These are phyloP conservation scores for Solanum pennellii DNA, from an alignment of 257 asterid genomes.

Conservation along the genomic window DNA sequence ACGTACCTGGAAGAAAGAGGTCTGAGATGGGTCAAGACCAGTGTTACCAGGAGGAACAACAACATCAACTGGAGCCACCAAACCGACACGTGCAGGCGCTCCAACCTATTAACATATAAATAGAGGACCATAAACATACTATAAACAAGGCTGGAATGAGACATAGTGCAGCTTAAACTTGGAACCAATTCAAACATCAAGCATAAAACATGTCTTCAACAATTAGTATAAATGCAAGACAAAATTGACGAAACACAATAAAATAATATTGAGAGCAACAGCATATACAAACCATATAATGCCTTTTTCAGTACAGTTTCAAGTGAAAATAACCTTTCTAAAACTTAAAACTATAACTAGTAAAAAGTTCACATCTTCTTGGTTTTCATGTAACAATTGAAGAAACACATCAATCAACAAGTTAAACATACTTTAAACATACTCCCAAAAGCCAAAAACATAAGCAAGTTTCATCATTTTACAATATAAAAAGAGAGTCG, in stretches of 20 bases:
- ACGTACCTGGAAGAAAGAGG: constrained; percentile 89
- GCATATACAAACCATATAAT: background rate
- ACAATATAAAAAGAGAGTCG: background rate
- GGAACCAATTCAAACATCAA: background rate
- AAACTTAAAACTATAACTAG: background rate
- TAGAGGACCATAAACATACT: background rate
- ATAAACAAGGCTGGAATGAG: background rate
- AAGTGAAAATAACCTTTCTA: background rate
- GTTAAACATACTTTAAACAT: background rate
- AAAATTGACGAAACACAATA: background rate
- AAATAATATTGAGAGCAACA: background rate
- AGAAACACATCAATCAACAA: background rate
- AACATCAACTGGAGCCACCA: constrained; percentile 89
- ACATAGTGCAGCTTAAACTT: background rate
- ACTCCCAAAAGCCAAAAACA: background rate
- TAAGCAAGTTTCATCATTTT: background rate
- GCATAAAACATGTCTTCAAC: background rate
- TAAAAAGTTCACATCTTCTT: background rate
- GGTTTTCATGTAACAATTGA: background rate
- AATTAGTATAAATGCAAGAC: background rate
- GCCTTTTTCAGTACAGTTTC: no score
- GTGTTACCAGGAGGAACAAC: constrained; percentile 96
- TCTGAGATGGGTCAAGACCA: constrained; percentile 91
- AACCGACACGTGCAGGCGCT: constrained; percentile 97
- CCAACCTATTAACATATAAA: constrained; percentile 51